Evolutionary conservation across 2,329 filamentous ascomycete species (phyloP).

Genomic region (Phialemonium atrogriseum): DNA sequence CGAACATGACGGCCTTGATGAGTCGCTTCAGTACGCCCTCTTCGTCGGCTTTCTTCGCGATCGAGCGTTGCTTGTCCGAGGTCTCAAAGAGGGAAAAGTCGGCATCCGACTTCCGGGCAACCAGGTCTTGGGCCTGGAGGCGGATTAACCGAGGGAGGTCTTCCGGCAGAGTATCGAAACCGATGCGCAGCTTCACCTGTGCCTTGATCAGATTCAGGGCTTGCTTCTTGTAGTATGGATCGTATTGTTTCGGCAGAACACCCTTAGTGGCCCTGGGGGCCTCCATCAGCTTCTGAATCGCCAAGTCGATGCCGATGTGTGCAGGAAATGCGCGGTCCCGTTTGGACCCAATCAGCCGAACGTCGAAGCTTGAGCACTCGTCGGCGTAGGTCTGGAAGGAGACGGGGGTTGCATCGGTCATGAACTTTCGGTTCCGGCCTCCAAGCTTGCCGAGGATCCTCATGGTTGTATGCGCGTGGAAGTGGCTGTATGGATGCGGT

Average conservation of each 20-base stretch:
- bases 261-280: conserved; percentile 54
- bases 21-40: conserved; percentile 77
- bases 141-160: conserved; percentile 79
- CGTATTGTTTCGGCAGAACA: conserved; percentile 49
- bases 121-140: conserved; percentile 80
- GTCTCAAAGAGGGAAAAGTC: conserved; percentile 64
- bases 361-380: conserved; percentile 77
- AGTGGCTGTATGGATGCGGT: conserved; percentile 91
- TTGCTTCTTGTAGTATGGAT: conserved; percentile 87
- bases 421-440: conserved; percentile 89
- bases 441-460: conserved; percentile 94
- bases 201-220: conserved; percentile 80
- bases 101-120: conserved; percentile 61
- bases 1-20: conserved; percentile 81
- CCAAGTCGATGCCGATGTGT: conserved; percentile 78
- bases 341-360: conserved; percentile 82
- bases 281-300: conserved; percentile 82
- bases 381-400: conserved; percentile 80
- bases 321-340: conserved; percentile 83
- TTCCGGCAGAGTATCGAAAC: conserved; percentile 79
- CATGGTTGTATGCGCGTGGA: conserved; percentile 96
- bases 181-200: conserved; percentile 85
- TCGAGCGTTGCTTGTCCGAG: conserved; percentile 73
- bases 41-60: conserved; percentile 78
- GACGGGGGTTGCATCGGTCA: conserved; percentile 81